phyloP scores from a whole-genome alignment of 2,329 filamentous ascomycete species.

The Cordyceps farinosa region DNA sequence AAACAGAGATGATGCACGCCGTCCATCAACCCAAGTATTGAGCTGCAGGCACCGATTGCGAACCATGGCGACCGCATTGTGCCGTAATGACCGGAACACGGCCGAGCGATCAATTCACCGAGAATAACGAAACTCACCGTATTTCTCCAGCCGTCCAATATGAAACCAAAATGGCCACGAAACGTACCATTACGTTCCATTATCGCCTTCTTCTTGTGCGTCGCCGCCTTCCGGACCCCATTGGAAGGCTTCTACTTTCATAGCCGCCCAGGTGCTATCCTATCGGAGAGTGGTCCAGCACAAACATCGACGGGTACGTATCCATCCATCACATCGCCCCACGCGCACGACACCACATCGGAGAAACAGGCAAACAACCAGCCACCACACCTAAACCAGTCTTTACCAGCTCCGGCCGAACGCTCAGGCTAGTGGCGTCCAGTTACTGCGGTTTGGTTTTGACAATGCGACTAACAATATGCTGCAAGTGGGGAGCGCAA shows the following conservation, averaged over 20 bases:
- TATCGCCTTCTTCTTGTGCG: background rate
- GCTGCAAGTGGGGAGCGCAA: background rate
- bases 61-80: background rate
- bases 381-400: too few relatives aligned
- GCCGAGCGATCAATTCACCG: background rate
- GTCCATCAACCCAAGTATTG: background rate
- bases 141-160: background rate
- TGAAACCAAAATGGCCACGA: background rate
- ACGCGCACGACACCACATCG: background rate
- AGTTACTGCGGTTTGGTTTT: background rate
- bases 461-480: background rate
- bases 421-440: too few relatives aligned
- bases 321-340: slow-evolving; percentile 6
- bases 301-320: background rate
- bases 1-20: background rate
- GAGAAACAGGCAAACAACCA: too few relatives aligned
- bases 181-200: background rate
- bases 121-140: background rate
- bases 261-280: background rate
- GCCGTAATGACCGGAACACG: background rate
- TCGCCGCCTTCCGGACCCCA: background rate
- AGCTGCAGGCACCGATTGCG: slow-evolving; percentile 9
- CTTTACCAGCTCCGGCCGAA: too few relatives aligned
- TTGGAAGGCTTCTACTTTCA: background rate
- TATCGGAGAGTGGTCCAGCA: background rate